A percentile compares a stretch with the other conserved stretches of the same genome.
Conservation (phyloP, 306 rosid species). For the Prunus campanulata region DNA sequence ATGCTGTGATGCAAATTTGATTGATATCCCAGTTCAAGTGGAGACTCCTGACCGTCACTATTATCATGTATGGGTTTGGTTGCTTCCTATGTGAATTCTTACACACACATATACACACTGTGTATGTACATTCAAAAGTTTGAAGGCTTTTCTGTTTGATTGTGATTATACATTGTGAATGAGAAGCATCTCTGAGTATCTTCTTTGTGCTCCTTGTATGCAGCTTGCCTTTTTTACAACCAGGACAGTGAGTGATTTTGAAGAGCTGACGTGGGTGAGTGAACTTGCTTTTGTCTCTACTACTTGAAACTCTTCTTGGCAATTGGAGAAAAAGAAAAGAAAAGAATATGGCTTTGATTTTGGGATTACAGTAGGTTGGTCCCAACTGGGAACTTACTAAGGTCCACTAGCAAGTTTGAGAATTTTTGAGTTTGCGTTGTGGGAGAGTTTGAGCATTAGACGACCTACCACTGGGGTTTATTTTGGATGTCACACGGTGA, state of each 20-base stretch:
- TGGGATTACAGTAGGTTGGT: not conserved
- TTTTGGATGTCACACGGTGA: not conserved
- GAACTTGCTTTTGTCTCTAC: conserved; percentile 7
- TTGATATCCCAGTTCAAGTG: conserved; percentile 88
- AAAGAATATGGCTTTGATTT: not conserved
- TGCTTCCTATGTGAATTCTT: conserved; percentile 4
- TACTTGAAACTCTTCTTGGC: not conserved
- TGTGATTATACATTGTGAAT: conserved; percentile 4
- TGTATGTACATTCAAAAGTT: not conserved
- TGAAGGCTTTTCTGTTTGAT: not conserved
- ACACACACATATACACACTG: not conserved
- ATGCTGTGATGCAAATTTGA: conserved; percentile 67
- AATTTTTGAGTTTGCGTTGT: too few relatives aligned
- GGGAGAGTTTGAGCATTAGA: too few relatives aligned
- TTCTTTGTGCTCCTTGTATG: conserved; percentile 22
- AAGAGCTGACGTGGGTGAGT: conserved; percentile 93
- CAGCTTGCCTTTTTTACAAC: conserved; percentile 91
- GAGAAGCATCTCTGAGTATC: conserved; percentile 4
- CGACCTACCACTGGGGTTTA: not conserved
- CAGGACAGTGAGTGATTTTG: conserved; percentile 57
- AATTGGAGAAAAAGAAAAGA: not conserved
- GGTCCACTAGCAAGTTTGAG: not conserved
- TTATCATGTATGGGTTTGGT: conserved; percentile 59
- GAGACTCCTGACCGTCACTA: conserved; percentile 96
- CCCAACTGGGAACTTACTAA: not conserved